Evolutionary conservation across 2,329 filamentous ascomycete species (phyloP).

Genomic region (Cercospora citrullina): DNA sequence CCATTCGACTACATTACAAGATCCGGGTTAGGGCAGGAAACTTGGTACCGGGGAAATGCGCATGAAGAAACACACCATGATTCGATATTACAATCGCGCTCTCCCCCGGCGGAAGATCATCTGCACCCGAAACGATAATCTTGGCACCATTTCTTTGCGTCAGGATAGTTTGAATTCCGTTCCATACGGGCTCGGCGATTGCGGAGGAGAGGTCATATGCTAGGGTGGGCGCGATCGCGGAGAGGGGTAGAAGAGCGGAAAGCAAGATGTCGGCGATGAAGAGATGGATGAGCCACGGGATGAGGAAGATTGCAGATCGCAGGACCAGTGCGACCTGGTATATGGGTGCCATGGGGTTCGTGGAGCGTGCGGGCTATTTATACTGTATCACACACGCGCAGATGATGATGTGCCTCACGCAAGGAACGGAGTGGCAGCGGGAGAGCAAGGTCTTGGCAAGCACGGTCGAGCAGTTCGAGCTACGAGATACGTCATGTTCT

Average conservation of each 20-base stretch:
- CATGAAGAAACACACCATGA: constrained; percentile 41
- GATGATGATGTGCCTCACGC: neutral
- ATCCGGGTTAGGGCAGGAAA: neutral
- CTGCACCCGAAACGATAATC: constrained; percentile 55
- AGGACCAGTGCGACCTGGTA: constrained; percentile 39
- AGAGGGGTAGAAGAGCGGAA: constrained; percentile 39
- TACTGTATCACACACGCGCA: neutral
- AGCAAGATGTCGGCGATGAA: constrained; percentile 53
- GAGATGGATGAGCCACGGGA: constrained; percentile 57
- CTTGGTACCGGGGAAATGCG: neutral
- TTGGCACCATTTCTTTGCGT: constrained; percentile 54
- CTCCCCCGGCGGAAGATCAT: constrained; percentile 54
- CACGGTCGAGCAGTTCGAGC: neutral
- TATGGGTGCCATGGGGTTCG: neutral
- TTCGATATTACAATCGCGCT: constrained; percentile 62
- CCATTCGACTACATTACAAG: constrained; percentile 53
- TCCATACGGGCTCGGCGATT: constrained; percentile 58
- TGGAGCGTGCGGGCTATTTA: neutral
- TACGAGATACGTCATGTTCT: neutral
- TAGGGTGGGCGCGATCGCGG: constrained; percentile 44
- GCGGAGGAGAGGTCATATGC: constrained; percentile 58
- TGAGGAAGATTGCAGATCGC: constrained; percentile 33
- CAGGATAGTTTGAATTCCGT: constrained; percentile 60
- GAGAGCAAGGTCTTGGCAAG: neutral
- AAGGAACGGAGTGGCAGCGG: neutral